These are phyloP conservation scores for Ceriops zippeliana DNA, from an alignment of 345 rosid species.

Conservation along the genomic window DNA sequence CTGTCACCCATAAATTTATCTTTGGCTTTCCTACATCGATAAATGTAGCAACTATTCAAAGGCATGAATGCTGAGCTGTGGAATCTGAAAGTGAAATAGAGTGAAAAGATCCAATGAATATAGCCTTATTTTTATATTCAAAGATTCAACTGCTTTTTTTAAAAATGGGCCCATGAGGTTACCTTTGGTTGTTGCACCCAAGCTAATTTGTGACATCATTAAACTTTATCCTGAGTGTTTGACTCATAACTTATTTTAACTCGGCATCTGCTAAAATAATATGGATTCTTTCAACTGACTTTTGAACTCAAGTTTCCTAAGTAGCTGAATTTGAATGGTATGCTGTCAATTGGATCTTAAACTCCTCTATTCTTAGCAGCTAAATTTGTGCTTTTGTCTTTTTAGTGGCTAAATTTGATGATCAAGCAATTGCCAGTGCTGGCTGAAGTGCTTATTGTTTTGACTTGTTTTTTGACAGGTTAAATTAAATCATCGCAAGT, in stretches of 20 bases:
- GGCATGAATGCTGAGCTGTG: background rate
- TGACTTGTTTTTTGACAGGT: slow-evolving; percentile 34
- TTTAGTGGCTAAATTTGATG: background rate
- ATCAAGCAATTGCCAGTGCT: background rate
- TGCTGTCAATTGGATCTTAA: no score
- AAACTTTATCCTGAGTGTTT: background rate
- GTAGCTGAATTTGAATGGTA: no score
- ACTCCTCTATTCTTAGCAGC: no score
- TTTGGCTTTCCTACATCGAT: no score
- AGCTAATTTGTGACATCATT: background rate
- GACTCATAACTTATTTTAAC: background rate
- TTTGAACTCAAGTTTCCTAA: no score
- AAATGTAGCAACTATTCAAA: background rate
- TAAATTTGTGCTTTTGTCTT: background rate
- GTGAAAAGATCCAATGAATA: no score
- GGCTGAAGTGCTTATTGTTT: background rate
- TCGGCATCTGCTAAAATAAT: background rate
- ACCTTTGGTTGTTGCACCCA: background rate
- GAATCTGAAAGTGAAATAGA: background rate
- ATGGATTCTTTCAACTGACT: no score
- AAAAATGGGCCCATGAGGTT: no score
- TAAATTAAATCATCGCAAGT: slow-evolving; percentile 83
- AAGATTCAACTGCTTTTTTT: no score
- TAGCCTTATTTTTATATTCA: no score
- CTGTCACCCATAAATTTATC: no score